Evolutionary conservation across 768 basidiomycete species (phyloP).

Genomic region (Boletus vermiculosoides): DNA sequence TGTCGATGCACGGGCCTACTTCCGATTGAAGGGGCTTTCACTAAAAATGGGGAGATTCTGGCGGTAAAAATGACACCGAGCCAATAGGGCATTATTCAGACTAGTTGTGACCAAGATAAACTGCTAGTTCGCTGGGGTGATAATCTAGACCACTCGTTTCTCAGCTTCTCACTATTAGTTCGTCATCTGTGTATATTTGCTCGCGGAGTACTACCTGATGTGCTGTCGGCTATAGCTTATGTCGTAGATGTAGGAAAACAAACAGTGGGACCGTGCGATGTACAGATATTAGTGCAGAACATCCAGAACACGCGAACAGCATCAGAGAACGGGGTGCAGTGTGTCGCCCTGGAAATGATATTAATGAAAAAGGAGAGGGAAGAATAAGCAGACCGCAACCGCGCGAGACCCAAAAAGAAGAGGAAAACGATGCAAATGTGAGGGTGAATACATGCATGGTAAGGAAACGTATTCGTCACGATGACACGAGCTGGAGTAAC

Average conservation of each 20-base stretch:
- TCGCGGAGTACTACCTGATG: neutral
- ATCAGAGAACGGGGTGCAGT: slow-evolving; percentile 20
- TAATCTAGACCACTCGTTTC: no score
- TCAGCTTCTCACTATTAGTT: neutral
- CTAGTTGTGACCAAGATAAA: no score
- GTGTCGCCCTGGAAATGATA: slow-evolving; percentile 6
- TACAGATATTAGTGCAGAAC: slow-evolving; percentile 32
- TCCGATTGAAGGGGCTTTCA: no score
- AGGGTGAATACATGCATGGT: slow-evolving; percentile 16
- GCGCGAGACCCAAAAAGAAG: slow-evolving; percentile 10
- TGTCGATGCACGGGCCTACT: neutral
- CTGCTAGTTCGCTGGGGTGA: no score
- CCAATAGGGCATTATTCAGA: no score
- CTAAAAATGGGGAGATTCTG: neutral
- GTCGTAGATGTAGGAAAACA: neutral
- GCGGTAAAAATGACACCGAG: neutral
- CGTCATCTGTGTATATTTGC: neutral
- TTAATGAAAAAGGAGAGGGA: neutral
- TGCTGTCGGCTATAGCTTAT: neutral
- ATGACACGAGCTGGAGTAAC: slow-evolving; percentile 58
- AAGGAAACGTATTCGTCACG: slow-evolving; percentile 11
- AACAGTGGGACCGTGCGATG: slow-evolving; percentile 23
- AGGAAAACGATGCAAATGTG: slow-evolving; percentile 13
- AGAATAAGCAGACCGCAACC: slow-evolving; percentile 10
- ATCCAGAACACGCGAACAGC: slow-evolving; percentile 26